Evolutionary conservation across 257 asterid genomes (phyloP).

Genomic region (Phtheirospermum japonicum): DNA sequence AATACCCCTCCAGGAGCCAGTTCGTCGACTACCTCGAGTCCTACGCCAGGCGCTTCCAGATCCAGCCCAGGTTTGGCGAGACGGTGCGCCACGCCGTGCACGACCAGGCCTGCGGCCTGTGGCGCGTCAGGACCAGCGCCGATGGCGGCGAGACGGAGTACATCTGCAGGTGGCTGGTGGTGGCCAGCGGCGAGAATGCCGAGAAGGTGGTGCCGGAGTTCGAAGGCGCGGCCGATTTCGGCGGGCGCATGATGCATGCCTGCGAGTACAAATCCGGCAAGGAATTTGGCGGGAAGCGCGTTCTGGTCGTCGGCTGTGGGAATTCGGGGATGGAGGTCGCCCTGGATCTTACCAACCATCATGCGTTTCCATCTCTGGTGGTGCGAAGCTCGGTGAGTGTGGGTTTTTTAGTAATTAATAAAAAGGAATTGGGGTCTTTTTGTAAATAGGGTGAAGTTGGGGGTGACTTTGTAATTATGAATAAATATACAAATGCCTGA

Average conservation of each 20-base stretch:
- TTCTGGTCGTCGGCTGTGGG: constrained; percentile 88
- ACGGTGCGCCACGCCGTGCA: constrained; percentile 56
- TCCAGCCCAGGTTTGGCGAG: constrained; percentile 66
- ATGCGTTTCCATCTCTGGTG: constrained; percentile 73
- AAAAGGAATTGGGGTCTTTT: no score
- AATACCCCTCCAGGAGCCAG: constrained; percentile 69
- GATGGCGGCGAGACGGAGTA: constrained; percentile 40
- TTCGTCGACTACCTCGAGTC: constrained; percentile 70
- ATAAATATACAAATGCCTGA: no score
- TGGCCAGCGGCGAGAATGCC: constrained; percentile 90
- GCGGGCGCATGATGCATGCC: constrained; percentile 65
- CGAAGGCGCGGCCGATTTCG: constrained; percentile 51
- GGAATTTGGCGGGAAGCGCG: constrained; percentile 49
- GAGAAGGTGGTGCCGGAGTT: constrained; percentile 73
- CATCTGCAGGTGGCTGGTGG: constrained; percentile 84
- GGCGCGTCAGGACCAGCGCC: constrained; percentile 57
- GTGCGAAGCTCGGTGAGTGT: constrained; percentile 72
- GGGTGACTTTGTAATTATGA: neutral
- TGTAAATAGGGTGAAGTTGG: no score
- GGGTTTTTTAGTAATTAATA: neutral
- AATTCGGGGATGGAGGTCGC: constrained; percentile 95
- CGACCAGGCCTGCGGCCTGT: constrained; percentile 68
- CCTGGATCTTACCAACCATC: constrained; percentile 76
- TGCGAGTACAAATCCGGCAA: constrained; percentile 86
- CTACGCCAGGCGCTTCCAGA: constrained; percentile 50